A percentile compares a stretch with the other conserved stretches of the same genome.
Evolutionary conservation across 2,329 filamentous ascomycete genomes (phyloP).

Genomic region (Westerdykella ornata): DNA sequence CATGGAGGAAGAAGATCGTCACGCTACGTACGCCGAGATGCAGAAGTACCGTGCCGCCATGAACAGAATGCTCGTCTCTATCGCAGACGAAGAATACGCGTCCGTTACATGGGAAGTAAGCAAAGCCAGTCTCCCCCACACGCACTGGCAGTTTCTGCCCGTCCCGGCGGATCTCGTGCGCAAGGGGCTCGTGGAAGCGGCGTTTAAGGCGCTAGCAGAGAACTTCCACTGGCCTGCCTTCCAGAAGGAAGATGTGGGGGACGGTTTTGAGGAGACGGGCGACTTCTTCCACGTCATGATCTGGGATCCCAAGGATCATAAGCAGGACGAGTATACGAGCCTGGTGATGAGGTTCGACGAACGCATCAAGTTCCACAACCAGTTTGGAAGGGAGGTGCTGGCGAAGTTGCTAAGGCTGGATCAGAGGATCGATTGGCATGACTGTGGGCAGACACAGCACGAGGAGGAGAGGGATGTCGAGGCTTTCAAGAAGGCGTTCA

Average conservation of each 20-base stretch:
- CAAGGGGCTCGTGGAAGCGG: constrained; percentile 74
- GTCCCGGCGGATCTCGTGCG: constrained; percentile 61
- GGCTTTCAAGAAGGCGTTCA: constrained; percentile 74
- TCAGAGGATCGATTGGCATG: constrained; percentile 72
- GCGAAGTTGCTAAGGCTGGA: constrained; percentile 82
- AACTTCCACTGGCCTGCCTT: constrained; percentile 58
- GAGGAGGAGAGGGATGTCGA: constrained; percentile 76
- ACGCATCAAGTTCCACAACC: constrained; percentile 74
- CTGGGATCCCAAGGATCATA: constrained; percentile 53
- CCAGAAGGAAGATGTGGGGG: constrained; percentile 36
- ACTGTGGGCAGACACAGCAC: constrained; percentile 67
- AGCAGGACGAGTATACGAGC: constrained; percentile 48
- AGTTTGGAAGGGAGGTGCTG: constrained; percentile 81
- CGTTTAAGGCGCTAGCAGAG: constrained; percentile 81
- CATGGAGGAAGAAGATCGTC: constrained; percentile 55
- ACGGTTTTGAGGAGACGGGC: constrained; percentile 39
- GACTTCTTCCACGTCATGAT: constrained; percentile 80
- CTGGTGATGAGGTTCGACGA: constrained; percentile 68
- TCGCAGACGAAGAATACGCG: constrained; percentile 56
- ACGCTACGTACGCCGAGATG: constrained; percentile 72
- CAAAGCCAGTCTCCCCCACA: constrained; percentile 71
- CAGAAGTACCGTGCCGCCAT: constrained; percentile 67
- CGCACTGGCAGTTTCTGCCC: constrained; percentile 90
- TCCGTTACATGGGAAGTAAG: constrained; percentile 91
- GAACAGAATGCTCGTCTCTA: constrained; percentile 64